Evolutionary conservation across 495 filamentous ascomycete genomes (phyloP), one percentile per base, ranked within the genome.

Genomic region (Talaromyces stipitatus): DNA sequence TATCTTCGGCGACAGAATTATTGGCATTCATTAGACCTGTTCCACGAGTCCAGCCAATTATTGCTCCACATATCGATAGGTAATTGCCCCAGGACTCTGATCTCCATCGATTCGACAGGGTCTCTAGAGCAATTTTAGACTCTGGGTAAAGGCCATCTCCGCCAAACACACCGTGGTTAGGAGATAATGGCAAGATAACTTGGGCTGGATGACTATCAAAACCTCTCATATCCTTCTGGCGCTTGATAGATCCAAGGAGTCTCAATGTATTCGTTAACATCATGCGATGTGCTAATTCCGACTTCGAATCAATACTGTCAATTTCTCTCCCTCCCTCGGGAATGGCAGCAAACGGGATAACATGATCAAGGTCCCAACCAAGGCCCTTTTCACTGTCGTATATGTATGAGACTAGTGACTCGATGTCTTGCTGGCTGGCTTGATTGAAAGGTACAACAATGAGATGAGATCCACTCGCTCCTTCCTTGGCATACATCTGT

Each of bases 321-420:
- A 69, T 48, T n/a, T 65, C 60, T 12, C 33, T 12, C 0, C 62
- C 64, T 18, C 23, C 20, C 28, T 64, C 63, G 18, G 65, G 27
- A 14, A 67, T 64, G n/a, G 66, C 65, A 2, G 65, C 66, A 52
- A 69, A 69, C 3, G 66, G 66, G 6, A 69, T 57, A 10, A 69
- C 41, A 16, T 32, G 12, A 48, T 69, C 66, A 3, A 69, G 45
- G 43, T 69, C 61, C 22, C 38, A 30, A 8, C 55, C 58, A 14
- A 65, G 32, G 1, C 57, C 60, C 3, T 50, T 28, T 9, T 14
- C 50, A 27, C 11, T 9, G 38, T 57, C 48, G 48, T 62, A 67
- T 14, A 69, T 61, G 24, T 64, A 51, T 10, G 57, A 26, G n/a
- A 67, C 29, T 20, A 67, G 29, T 2, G 20, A 29, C 12, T 66